Evolutionary conservation across 257 asterid species (phyloP).

Genomic region (Nicotiana knightiana): DNA sequence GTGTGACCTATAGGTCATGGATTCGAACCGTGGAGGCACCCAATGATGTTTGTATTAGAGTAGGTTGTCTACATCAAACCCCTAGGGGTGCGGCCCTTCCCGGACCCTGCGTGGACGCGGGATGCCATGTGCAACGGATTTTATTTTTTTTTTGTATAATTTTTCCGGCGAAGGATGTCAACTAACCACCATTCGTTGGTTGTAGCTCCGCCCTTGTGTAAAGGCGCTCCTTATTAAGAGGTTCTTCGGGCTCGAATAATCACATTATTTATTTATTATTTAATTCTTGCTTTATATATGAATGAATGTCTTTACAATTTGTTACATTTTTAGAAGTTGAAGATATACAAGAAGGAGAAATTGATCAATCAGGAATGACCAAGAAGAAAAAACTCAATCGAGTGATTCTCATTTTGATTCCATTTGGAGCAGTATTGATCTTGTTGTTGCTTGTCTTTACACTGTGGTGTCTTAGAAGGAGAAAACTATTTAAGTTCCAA

Average conservation of each 20-base stretch:
- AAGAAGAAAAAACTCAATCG: neutral
- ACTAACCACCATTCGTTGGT: no score
- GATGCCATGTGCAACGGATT: no score
- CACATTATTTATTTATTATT: neutral
- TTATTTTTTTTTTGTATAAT: no score
- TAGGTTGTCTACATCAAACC: no score
- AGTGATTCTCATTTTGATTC: constrained; percentile 12
- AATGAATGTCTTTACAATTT: neutral
- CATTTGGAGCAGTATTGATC: neutral
- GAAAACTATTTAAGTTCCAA: neutral
- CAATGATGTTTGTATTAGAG: no score
- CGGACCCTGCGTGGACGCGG: no score
- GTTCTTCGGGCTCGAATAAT: neutral
- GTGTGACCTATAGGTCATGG: no score
- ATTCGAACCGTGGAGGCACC: no score
- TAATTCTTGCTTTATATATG: neutral
- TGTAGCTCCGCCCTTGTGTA: no score
- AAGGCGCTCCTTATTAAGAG: no score
- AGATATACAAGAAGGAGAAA: neutral
- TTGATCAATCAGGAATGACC: neutral
- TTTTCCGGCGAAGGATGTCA: no score
- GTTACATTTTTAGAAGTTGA: neutral
- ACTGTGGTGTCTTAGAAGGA: neutral
- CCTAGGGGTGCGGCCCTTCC: no score
- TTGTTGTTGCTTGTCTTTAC: neutral